Conservation (phyloP, 768 basidiomycete species). For the Chlorophyllum brunneum region DNA sequence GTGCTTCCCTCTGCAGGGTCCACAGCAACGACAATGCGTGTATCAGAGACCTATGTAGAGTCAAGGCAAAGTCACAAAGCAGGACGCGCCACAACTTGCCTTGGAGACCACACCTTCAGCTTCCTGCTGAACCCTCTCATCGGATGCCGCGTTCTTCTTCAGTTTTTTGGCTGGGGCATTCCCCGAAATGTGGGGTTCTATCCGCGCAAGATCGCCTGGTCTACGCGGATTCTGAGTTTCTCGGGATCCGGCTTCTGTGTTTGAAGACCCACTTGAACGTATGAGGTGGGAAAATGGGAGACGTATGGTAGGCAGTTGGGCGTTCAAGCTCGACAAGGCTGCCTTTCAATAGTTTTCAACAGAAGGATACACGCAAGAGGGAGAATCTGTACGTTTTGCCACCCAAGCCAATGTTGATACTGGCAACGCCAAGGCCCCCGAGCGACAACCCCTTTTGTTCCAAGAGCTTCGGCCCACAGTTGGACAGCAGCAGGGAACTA, state of each 20-base stretch:
- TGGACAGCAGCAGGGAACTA: conserved; percentile 73
- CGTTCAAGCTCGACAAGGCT: conserved; percentile 87
- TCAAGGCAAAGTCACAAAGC: conserved; percentile 4
- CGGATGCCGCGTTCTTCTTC: conserved; percentile 36
- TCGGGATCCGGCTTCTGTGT: conserved; percentile 10
- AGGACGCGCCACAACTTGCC: conserved; percentile 31
- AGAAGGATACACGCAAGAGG: conserved; percentile 4
- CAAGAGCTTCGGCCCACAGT: conserved; percentile 80
- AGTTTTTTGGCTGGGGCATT: conserved; percentile 35
- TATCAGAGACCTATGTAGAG: conserved; percentile 63
- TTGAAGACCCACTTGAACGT: conserved; percentile 57
- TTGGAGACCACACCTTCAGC: conserved; percentile 87
- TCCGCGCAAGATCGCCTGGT: conserved; percentile 84
- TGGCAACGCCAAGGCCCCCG: conserved; percentile 63
- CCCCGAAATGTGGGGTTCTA: conserved; percentile 64
- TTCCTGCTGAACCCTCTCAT: conserved; percentile 33
- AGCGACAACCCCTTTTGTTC: conserved; percentile 86
- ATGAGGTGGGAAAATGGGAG: conserved; percentile 76
- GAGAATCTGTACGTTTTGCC: conserved; percentile 77
- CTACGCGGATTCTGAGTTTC: conserved; percentile 31
- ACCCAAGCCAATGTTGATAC: conserved; percentile 81
- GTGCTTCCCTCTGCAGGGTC: conserved; percentile 56
- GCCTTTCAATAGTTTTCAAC: conserved; percentile 28
- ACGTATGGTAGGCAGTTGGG: conserved; percentile 74
- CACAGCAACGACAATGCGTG: conserved; percentile 76